Conservation (phyloP, 148 eudicot genomes). For the Cornus florida region DNA sequence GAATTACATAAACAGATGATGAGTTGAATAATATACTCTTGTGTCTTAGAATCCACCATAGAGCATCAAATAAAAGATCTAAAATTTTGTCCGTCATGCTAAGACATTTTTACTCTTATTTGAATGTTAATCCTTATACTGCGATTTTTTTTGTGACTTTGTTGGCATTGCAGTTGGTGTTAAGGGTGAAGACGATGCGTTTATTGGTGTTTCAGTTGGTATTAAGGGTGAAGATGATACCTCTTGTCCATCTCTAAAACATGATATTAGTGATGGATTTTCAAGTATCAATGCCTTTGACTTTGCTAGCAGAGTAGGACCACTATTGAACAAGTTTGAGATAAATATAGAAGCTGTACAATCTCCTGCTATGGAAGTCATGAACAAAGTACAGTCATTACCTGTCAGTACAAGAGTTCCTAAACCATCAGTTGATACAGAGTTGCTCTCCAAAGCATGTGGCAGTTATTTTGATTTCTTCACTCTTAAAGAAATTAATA, state of each 20-base stretch:
- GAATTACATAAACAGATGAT: too few relatives aligned
- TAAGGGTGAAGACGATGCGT: too few relatives aligned
- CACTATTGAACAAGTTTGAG: neutral
- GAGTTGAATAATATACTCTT: too few relatives aligned
- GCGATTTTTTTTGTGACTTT: neutral
- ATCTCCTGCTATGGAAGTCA: neutral
- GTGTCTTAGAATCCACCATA: too few relatives aligned
- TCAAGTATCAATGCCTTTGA: too few relatives aligned
- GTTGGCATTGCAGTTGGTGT: neutral
- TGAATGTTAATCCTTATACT: too few relatives aligned
- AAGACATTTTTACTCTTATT: too few relatives aligned
- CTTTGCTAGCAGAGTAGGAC: neutral
- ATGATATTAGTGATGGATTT: neutral
- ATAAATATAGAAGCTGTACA: neutral
- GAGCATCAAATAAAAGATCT: too few relatives aligned
- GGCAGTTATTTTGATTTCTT: conserved; percentile 7
- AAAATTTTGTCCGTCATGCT: too few relatives aligned
- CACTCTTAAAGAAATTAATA: conserved; percentile 27
- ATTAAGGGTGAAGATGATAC: neutral
- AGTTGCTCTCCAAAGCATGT: neutral
- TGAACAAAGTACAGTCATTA: neutral
- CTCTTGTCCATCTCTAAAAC: neutral
- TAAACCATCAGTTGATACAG: neutral
- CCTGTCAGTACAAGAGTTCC: neutral
- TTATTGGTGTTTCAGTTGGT: neutral